Evolutionary conservation across 116 monocot genomes (phyloP), one percentile per base, ranked within the genome.

Genomic region (Cymodocea nodosa): DNA sequence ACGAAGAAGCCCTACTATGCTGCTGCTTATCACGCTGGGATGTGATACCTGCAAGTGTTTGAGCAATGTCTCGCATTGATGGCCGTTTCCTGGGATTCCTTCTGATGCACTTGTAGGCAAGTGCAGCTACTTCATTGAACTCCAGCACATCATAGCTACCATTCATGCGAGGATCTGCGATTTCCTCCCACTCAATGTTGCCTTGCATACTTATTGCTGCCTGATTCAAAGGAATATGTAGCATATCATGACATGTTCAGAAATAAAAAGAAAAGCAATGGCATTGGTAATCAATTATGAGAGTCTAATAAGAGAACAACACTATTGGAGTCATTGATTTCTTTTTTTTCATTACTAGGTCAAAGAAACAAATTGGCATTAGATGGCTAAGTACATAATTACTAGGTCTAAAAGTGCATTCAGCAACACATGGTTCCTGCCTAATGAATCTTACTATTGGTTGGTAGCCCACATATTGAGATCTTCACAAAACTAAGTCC

Each of bases 161-260:
- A 37, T 87, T 77, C n/a, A 97, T 59, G 4, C 76, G 71, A n/a
- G 87, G 62, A 67, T 97, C 97, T n/a, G 73, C 78, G 30, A 97
- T 79, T 65, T 97, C 97, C 64, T 97, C 97, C 97, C 97, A 97
- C 5, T 87, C 91, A 30, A 25, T 17, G 60, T 59, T 75, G 34
- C 77, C 91, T 37, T 91, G 87, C 11, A 76, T 60, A 62, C 80
- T 90, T 60, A 97, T 87, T 52, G 83, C 81, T 10, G 87, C 97
- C 97, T 97, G 50, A 35, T 35, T 8, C n/a, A 36, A 8, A 37
- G 10, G 8, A 16, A 23, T 23, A 53, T 44, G 48, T 17, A 11
- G 35, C 19, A 18, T 35, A 22, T 48, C 50, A 48, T 40, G 49
- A 14, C 14, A 35, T 61, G 35, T 35, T 16, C 23, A 23, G 16